Evolutionary conservation across 805 yeast species (phyloP), one percentile per base, ranked within the genome.

Genomic region (Lachancea thermotolerans): DNA sequence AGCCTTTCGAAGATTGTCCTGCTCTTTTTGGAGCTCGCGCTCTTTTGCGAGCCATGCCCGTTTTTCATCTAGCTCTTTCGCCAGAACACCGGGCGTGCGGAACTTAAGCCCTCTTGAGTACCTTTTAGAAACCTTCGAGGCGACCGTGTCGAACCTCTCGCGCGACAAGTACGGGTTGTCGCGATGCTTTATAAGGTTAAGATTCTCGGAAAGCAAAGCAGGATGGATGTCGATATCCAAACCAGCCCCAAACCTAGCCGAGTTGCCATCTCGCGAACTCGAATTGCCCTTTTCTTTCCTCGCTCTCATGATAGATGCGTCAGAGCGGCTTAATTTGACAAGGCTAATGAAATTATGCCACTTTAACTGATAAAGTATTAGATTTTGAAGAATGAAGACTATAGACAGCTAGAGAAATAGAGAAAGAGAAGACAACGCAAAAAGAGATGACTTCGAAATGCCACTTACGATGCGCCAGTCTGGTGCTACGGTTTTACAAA

Each of bases 51-150:
- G 38, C 43, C 35, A 35, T 29, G 41, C 47, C 16, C 62, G 42
- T 37, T 54, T 52, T 18, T 37, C 45, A 31, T 50, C 53, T 33
- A 54, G 47, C 38, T 38, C 40, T 2, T 44, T 39, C 27, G 49
- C 41, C 5, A 59, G 41, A 31, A 50, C 85, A 2, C 95, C 96
- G 35, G 72, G 70, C 30, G 70, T 74, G 54, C 76, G 79, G 54
- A 87, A 78, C 14, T 44, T 35, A 31, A 54, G 44, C 3, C 57
- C 60, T 35, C 51, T 52, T 11, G 40, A 37, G 36, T 43, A 46
- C 25, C 57, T 48, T 39, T 45, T 47, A 21, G 47, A 39, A 10
- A 49, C 40, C 43, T 42, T 32, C 41, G 49, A 41, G 29, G 39
- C 41, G 12, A 7, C 15, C 12, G 14, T 16, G 14, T 16, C 27